Evolutionary conservation across 768 basidiomycete genomes (phyloP).

Genomic region (Termitomyces titanicus): DNA sequence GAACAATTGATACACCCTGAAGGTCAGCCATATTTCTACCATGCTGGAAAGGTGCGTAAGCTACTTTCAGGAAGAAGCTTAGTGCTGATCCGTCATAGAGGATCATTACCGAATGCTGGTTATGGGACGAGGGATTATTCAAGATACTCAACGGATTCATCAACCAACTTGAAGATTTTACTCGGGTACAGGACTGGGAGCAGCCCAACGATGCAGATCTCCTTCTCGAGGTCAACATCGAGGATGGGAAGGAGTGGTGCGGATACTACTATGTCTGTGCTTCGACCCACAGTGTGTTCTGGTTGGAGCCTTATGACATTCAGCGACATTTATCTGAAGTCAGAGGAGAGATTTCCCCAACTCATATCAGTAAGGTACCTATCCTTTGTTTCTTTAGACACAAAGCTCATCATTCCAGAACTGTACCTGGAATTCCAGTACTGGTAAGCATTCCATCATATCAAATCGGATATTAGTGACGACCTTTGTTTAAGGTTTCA

Average conservation of each 20-base stretch:
- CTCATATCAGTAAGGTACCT: constrained; percentile 6
- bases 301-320: constrained; percentile 7
- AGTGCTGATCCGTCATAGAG: not conserved
- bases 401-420: not conserved
- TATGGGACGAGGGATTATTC: not conserved
- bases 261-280: constrained; percentile 5
- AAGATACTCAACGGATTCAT: not conserved
- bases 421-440: constrained; percentile 3
- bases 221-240: not conserved
- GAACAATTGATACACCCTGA: constrained; percentile 3
- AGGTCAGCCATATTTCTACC: constrained; percentile 15
- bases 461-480: not conserved
- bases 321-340: not conserved
- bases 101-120: constrained; percentile 9
- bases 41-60: not conserved
- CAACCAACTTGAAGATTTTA: not conserved
- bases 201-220: constrained; percentile 3
- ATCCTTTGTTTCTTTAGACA: not conserved
- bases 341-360: not conserved
- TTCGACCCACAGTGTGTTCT: not conserved
- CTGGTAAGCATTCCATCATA: not conserved
- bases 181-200: not conserved
- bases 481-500: not conserved
- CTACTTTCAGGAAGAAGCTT: not conserved
- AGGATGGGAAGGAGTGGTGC: not conserved